Conservation (phyloP, 495 filamentous ascomycete genomes). For the Xylaria venustula region DNA sequence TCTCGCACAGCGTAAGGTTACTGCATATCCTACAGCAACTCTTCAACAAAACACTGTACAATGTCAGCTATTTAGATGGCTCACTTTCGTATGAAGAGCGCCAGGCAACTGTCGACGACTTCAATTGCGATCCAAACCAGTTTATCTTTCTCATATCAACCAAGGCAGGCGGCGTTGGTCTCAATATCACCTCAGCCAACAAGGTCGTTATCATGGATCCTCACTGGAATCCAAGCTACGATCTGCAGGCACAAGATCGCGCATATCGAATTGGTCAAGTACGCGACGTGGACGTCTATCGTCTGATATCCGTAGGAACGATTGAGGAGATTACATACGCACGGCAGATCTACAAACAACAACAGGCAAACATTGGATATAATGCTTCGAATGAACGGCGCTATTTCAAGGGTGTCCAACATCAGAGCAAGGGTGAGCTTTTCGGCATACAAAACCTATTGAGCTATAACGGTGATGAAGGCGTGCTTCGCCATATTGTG, state of each 20-base stretch:
- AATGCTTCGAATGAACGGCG: slow-evolving; percentile 87
- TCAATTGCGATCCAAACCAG: slow-evolving; percentile 83
- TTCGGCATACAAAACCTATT: slow-evolving; percentile 92
- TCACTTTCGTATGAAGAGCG: slow-evolving; percentile 85
- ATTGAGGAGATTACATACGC: slow-evolving; percentile 98
- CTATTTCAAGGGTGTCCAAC: slow-evolving; percentile 94
- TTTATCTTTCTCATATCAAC: slow-evolving; percentile 98
- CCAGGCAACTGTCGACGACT: slow-evolving; percentile 77
- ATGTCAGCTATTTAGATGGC: slow-evolving; percentile 87
- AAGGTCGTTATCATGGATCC: slow-evolving; percentile 98
- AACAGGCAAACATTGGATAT: slow-evolving; percentile 97
- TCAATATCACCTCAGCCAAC: slow-evolving; percentile 97
- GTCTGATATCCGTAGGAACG: slow-evolving; percentile 87
- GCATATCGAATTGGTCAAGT: slow-evolving; percentile 94
- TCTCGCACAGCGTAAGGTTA: slow-evolving; percentile 84
- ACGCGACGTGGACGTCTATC: slow-evolving; percentile 93
- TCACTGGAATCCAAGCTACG: slow-evolving; percentile 94
- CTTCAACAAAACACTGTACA: slow-evolving; percentile 88
- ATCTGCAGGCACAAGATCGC: slow-evolving; percentile 94
- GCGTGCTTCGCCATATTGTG: slow-evolving; percentile 85
- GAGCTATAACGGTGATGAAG: slow-evolving; percentile 72
- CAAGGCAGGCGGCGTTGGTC: slow-evolving; percentile 78
- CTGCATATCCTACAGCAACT: slow-evolving; percentile 83
- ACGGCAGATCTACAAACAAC: slow-evolving; percentile 97
- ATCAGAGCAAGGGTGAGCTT: slow-evolving; percentile 86